Evolutionary conservation across 305 asterid genomes (phyloP).

Genomic region (Fraxinus floribunda): DNA sequence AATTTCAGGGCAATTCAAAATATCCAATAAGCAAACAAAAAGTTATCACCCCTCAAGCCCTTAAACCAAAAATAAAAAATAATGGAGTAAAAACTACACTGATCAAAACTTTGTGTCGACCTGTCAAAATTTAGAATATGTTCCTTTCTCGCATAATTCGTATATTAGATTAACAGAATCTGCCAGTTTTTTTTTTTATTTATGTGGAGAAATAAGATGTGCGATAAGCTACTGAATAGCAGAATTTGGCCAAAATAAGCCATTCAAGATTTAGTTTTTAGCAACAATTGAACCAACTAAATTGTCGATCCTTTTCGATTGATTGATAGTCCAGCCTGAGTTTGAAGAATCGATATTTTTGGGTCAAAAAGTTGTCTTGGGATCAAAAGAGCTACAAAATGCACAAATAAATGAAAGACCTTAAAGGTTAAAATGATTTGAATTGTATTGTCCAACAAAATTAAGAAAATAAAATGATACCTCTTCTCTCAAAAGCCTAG

Average conservation of each 20-base stretch:
- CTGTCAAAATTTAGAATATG: neutral
- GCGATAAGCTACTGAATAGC: neutral
- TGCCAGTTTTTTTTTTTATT: neutral
- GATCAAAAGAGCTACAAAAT: neutral
- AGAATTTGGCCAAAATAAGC: neutral
- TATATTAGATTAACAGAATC: neutral
- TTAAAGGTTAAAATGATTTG: neutral
- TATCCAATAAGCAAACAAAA: neutral
- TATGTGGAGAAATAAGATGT: neutral
- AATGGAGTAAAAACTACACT: neutral
- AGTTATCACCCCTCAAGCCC: neutral
- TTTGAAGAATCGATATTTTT: neutral
- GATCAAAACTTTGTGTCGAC: neutral
- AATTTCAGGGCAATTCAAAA: neutral
- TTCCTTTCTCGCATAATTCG: neutral
- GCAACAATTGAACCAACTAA: neutral
- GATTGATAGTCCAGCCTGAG: neutral
- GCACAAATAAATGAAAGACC: neutral
- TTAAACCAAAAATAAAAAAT: neutral
- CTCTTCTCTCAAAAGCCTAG: constrained; percentile 67
- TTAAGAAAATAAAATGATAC: constrained; percentile 28
- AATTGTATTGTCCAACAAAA: neutral
- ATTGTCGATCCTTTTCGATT: neutral
- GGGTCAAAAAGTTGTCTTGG: neutral
- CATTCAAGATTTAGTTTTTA: neutral